Base-by-base conservation (phyloP, 257 asterid genomes). In the Gardenia jasminoides region DNA sequence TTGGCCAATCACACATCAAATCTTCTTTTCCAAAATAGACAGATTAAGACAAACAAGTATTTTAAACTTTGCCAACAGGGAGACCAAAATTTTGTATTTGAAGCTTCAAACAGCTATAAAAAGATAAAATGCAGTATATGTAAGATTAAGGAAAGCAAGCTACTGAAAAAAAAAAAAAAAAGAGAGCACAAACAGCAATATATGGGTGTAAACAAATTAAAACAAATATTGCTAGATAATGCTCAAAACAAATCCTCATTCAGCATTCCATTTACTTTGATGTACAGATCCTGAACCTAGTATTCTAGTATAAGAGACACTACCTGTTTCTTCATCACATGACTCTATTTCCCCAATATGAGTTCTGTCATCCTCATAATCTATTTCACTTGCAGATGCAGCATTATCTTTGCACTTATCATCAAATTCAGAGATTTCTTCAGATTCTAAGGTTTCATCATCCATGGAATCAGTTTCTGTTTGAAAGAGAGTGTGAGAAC, bases 361-460 rank as follows among this genome's bases (percentile, higher is more conserved):
- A 15, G 24, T n/a, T 43, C 17, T 58, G 22, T 82, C 84, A 47
- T 75, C 88, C 72, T 78, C 89, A 76, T 15, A 65, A 78, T 80
- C 81, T 64, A 66, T 74, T 74, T 80, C 76, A 73, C 76, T 82
- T 69, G 71, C 70, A 56, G 79, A 76, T 48, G 64, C 48, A 62
- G 70, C 77, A 44, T 83, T 79, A 44, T 24, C 79, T 79, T 68
- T 56, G 11, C 39, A 73, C 71, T 30, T 17, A 52, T 82, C 85
- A 76, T 81, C 87, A 36, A 41, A n/a, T 84, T 83, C 91, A 5
- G 87, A 86, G 22, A 82, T 52, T 64, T 88, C 91, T 76, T 85
- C 83, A 50, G 71, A 80, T 28, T 39, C 65, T 22, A 62, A 62
- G 24, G 8, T 31, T 47, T 31, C 65, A 26, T 54, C 64, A 54